These are phyloP conservation scores for Diospyros kaki DNA, from an alignment of 148 eudicot genomes.

Conservation along the genomic window DNA sequence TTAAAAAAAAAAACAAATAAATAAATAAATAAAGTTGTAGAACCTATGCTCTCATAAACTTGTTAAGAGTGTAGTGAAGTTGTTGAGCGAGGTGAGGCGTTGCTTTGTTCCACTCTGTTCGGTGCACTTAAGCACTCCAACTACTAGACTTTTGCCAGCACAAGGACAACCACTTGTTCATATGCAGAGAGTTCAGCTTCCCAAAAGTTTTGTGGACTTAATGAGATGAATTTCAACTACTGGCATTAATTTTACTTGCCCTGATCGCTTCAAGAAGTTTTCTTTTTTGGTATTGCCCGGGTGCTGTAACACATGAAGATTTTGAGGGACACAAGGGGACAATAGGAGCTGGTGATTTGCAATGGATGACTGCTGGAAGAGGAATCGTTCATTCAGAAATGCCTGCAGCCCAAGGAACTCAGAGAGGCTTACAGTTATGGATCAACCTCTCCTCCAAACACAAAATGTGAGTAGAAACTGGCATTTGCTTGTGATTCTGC, in stretches of 20 bases:
- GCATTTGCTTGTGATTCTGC: background rate
- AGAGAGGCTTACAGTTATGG: conserved; percentile 83
- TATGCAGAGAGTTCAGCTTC: too few relatives aligned
- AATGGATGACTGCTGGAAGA: conserved; percentile 98
- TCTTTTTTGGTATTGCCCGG: conserved; percentile 25
- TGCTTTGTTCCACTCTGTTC: too few relatives aligned
- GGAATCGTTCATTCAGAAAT: conserved; percentile 93
- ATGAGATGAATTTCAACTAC: background rate
- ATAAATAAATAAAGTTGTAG: too few relatives aligned
- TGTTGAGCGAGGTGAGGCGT: too few relatives aligned
- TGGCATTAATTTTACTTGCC: background rate
- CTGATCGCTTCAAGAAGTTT: background rate
- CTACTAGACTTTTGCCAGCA: too few relatives aligned
- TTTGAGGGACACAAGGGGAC: conserved; percentile 83
- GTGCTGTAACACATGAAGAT: conserved; percentile 79
- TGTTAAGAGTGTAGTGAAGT: too few relatives aligned
- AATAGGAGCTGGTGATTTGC: conserved; percentile 71
- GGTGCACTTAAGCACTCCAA: too few relatives aligned
- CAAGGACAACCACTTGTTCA: too few relatives aligned
- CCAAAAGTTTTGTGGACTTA: too few relatives aligned
- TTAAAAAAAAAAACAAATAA: too few relatives aligned
- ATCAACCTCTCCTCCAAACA: conserved; percentile 77
- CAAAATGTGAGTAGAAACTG: conserved; percentile 54
- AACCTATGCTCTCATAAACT: too few relatives aligned
- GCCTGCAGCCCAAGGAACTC: conserved; percentile 74